Evolutionary conservation across 192 early-diverging fungal genomes (phyloP).

Genomic region (Obelidium mucronatum): DNA sequence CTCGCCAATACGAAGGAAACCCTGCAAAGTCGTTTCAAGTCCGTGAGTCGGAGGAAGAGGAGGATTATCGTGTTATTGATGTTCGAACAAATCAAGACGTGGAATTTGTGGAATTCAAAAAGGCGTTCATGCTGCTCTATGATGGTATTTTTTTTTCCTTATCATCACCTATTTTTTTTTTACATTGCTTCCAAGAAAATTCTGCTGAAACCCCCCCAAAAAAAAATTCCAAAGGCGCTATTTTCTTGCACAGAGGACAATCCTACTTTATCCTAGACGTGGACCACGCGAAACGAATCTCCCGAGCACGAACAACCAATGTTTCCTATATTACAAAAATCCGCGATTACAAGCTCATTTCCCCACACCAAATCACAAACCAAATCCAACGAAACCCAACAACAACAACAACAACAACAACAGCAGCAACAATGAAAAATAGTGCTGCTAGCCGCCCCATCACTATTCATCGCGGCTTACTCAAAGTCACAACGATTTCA

Average conservation of each 20-base stretch:
- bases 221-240: constrained; percentile 51
- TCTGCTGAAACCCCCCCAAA: no score
- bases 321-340: constrained; percentile 63
- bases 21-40: constrained; percentile 56
- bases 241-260: constrained; percentile 67
- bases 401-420: no score
- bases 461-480: constrained; percentile 25
- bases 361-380: neutral
- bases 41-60: constrained; percentile 28
- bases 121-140: constrained; percentile 59
- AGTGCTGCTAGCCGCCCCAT: constrained; percentile 31
- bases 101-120: constrained; percentile 60
- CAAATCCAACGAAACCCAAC: constrained; percentile 17
- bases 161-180: no score
- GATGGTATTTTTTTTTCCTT: no score
- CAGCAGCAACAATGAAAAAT: neutral
- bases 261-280: constrained; percentile 63
- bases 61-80: constrained; percentile 57
- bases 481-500: constrained; percentile 57
- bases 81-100: constrained; percentile 45
- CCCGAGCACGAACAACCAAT: constrained; percentile 49
- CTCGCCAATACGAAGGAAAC: constrained; percentile 50
- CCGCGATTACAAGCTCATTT: constrained; percentile 48
- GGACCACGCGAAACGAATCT: constrained; percentile 48
- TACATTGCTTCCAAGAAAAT: no score